A percentile compares a stretch with the other conserved stretches of the same genome.
These are phyloP conservation scores for Iris pallida DNA, from an alignment of 116 monocot genomes.

Conservation along the genomic window DNA sequence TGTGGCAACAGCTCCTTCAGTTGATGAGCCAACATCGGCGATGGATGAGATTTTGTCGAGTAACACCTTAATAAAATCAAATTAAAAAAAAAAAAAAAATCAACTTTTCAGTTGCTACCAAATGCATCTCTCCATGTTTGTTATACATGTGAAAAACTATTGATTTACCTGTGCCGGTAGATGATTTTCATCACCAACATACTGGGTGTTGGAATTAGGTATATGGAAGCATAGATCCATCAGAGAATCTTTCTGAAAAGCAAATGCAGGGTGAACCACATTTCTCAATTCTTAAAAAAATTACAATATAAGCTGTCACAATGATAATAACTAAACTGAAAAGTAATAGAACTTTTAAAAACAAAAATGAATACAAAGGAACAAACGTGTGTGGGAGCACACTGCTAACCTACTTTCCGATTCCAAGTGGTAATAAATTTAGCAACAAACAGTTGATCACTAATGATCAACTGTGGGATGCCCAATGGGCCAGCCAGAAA, in stretches of 20 bases:
- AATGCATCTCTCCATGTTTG: neutral
- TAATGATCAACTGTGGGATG: no score
- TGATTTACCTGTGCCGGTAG: conserved; percentile 81
- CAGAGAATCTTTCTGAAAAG: conserved; percentile 80
- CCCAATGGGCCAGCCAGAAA: no score
- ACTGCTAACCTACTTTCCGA: no score
- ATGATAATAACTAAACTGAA: neutral
- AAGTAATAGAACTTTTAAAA: no score
- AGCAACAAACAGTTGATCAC: no score
- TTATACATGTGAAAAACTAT: neutral
- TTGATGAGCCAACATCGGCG: conserved; percentile 91
- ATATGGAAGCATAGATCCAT: conserved; percentile 92
- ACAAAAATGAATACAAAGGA: no score
- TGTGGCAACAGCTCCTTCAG: conserved; percentile 82
- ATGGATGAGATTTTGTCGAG: conserved; percentile 66
- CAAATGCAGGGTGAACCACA: neutral
- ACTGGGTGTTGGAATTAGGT: conserved; percentile 92
- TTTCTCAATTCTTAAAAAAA: neutral
- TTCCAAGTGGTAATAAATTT: no score
- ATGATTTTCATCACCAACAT: conserved; percentile 84
- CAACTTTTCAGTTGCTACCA: neutral
- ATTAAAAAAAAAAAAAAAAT: neutral
- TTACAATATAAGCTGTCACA: neutral
- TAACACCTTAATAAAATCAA: conserved; percentile 48
- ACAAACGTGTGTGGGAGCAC: no score